phyloP scores from a whole-genome alignment of 345 rosid species.

The Syzygium grande region DNA sequence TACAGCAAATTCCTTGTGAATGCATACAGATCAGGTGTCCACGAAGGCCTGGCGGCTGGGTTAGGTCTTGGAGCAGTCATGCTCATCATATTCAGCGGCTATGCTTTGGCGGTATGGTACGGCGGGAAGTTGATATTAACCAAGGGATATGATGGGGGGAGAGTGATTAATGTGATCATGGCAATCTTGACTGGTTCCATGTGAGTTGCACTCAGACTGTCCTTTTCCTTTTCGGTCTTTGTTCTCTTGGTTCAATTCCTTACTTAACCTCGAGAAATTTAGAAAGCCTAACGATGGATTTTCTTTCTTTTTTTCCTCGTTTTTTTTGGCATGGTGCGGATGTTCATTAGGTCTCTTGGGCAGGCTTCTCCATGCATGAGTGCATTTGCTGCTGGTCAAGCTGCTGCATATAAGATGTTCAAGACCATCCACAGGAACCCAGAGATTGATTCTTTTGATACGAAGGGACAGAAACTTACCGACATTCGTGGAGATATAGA shows the following conservation, averaged over 20 bases:
- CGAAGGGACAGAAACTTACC: conserved; percentile 12
- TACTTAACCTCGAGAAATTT: neutral
- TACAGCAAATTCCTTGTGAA: conserved; percentile 48
- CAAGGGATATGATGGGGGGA: conserved; percentile 69
- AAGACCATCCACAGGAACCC: conserved; percentile 28
- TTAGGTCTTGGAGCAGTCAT: conserved; percentile 50
- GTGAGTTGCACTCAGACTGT: conserved; percentile 25
- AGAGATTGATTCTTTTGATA: conserved; percentile 19
- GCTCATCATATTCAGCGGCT: conserved; percentile 37
- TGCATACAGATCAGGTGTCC: conserved; percentile 59
- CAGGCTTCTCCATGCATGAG: conserved; percentile 28
- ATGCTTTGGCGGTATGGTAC: conserved; percentile 70
- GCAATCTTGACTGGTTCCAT: conserved; percentile 73
- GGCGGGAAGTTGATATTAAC: conserved; percentile 73
- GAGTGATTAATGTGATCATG: conserved; percentile 57
- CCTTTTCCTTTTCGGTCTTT: neutral
- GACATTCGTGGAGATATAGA: conserved; percentile 29
- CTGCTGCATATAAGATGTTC: conserved; percentile 33
- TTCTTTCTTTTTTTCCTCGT: neutral
- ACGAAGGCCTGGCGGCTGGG: conserved; percentile 65
- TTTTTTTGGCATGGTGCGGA: neutral
- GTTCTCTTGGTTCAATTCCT: neutral
- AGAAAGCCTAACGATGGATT: neutral
- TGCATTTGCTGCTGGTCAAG: conserved; percentile 31
- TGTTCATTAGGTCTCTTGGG: conserved; percentile 32